phyloP scores from a whole-genome alignment of 805 yeast species.

The Deakozyma indianensis region DNA sequence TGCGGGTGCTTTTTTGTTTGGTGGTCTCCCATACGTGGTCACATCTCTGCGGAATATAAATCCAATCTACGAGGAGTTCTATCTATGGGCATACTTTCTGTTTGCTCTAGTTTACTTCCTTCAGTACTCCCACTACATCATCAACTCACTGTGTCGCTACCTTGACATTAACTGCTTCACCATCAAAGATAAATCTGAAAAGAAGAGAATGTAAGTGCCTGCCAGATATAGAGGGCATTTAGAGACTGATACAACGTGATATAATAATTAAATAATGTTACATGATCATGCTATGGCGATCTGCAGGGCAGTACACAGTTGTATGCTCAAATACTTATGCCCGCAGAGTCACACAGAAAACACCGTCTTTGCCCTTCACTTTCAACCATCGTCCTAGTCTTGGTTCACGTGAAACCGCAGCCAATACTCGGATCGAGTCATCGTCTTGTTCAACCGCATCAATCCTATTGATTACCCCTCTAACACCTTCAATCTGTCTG shows the following conservation, averaged over 20 bases:
- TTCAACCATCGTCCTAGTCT: conserved; percentile 77
- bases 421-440: conserved; percentile 33
- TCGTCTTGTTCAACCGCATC: conserved; percentile 13
- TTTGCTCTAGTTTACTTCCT: conserved; percentile 51
- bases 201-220: neutral
- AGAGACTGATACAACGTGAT: no score
- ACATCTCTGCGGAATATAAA: conserved; percentile 11
- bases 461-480: conserved; percentile 7
- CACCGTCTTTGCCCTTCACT: conserved; percentile 29
- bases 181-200: conserved; percentile 36
- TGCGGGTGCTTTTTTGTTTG: conserved; percentile 23
- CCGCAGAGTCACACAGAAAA: neutral
- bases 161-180: conserved; percentile 77
- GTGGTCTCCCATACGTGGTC: conserved; percentile 34
- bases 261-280: neutral
- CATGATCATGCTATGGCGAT: no score
- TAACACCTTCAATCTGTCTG: conserved; percentile 13
- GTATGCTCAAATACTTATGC: neutral
- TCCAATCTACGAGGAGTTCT: conserved; percentile 17
- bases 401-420: conserved; percentile 71
- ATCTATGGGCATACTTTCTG: conserved; percentile 41
- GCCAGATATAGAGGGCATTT: no score
- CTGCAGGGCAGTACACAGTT: neutral
- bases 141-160: conserved; percentile 65
- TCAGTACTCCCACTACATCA: conserved; percentile 59